phyloP scores from a whole-genome alignment of 2,329 filamentous ascomycete genomes.

The Cordyceps tenuipes region DNA sequence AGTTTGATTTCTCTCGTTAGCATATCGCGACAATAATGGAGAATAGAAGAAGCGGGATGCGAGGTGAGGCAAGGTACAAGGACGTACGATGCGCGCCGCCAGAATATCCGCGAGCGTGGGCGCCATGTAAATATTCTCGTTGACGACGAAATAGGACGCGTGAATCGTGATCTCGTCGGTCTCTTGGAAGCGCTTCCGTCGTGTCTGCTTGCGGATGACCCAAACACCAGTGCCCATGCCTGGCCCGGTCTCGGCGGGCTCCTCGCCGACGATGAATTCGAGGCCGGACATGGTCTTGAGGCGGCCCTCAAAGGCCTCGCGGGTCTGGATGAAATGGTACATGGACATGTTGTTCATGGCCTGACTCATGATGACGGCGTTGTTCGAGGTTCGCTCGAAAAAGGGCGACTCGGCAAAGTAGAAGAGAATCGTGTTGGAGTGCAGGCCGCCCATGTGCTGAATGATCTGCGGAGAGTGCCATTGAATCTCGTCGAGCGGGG shows the following conservation, averaged over 20 bases:
- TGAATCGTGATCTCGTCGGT: conserved; percentile 54
- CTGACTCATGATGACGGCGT: conserved; percentile 54
- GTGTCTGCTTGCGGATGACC: conserved; percentile 61
- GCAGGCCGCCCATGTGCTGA: conserved; percentile 47
- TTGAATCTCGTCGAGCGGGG: conserved; percentile 58
- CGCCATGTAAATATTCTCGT: conserved; percentile 60
- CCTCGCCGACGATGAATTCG: conserved; percentile 58
- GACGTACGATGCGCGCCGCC: conserved; percentile 46
- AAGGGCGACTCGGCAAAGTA: conserved; percentile 62
- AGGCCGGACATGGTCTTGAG: conserved; percentile 57
- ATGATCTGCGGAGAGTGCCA: conserved; percentile 48
- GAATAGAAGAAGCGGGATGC: no score
- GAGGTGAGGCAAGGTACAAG: no score
- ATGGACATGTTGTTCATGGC: conserved; percentile 53
- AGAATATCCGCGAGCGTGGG: conserved; percentile 53
- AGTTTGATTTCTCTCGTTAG: not conserved
- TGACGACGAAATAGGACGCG: conserved; percentile 55
- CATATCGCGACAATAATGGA: not conserved
- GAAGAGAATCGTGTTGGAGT: conserved; percentile 57
- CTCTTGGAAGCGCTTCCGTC: conserved; percentile 45
- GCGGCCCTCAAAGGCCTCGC: conserved; percentile 55
- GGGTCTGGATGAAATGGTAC: conserved; percentile 48
- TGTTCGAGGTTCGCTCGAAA: conserved; percentile 60
- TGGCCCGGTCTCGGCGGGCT: conserved; percentile 53
- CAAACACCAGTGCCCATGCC: conserved; percentile 61